phyloP scores from a whole-genome alignment of 371 early-diverging fungal genomes.

The Mortierella sp. region DNA sequence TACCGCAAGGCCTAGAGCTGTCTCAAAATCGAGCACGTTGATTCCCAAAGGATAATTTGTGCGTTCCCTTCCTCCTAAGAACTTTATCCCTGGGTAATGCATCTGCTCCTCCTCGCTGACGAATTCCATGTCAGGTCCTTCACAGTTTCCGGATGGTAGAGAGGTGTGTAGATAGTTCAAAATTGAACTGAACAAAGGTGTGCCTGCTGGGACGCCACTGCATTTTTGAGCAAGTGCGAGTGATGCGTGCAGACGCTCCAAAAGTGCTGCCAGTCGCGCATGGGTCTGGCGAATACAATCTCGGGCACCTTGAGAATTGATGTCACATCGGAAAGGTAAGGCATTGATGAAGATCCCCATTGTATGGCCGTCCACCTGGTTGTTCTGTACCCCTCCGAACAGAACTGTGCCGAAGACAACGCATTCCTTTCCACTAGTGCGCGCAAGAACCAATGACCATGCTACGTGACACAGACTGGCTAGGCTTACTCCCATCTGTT shows the following conservation, averaged over 20 bases:
- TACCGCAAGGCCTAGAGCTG: background rate
- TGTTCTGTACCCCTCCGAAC: too few species aligned
- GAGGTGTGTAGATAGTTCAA: constrained; percentile 23
- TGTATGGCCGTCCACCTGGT: background rate
- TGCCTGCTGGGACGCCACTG: constrained; percentile 11
- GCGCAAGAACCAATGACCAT: constrained; percentile 13
- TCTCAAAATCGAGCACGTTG: constrained; percentile 3
- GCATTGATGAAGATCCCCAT: constrained; percentile 9
- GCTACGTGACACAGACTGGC: constrained; percentile 15
- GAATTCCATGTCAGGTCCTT: too few species aligned
- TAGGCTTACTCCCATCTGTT: constrained; percentile 18
- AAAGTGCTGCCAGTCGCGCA: background rate
- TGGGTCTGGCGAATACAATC: background rate
- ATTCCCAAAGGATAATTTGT: constrained; percentile 16
- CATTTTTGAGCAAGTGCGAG: constrained; percentile 28
- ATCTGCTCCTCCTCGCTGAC: too few species aligned
- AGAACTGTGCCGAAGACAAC: constrained; percentile 31
- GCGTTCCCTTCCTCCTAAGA: background rate
- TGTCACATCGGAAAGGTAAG: background rate
- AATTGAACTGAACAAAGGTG: constrained; percentile 10
- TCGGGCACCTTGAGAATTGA: background rate
- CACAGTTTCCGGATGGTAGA: background rate
- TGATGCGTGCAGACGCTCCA: background rate
- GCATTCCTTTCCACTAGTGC: constrained; percentile 14
- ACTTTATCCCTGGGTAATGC: background rate